Base-by-base conservation (phyloP, 352 stramenopile genomes). In the Phytophthora sojae region DNA sequence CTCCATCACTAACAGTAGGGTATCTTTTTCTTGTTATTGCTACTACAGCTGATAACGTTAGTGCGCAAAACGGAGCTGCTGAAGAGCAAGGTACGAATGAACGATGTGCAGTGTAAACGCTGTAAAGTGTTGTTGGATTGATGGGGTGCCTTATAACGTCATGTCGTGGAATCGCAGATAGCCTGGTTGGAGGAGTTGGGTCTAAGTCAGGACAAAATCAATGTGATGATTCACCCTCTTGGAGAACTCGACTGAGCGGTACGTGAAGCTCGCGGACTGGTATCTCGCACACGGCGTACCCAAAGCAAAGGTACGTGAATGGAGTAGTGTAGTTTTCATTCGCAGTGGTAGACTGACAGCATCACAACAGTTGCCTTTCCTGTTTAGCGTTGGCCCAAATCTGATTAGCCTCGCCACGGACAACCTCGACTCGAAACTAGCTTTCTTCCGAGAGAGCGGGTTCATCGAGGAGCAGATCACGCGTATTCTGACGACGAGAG, bases 131-230 rank as follows among this genome's bases (percentile, higher is more conserved):
- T 21, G 5, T 14, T 57, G 26, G n/a, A 7, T 35, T 23, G 14
- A 17, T 44, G 51, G 15, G 14, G 12, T 3, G 1, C 14, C n/a
- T 39, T 21, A 26, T 1, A 14, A 57, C 25, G 32, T 7, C 26
- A 8, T 30, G 4, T 57, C 14, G 0, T 42, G 35, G 12, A 11
- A 29, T 35, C 23, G 25, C 26, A 67, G 61, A 56, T 67, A 19
- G 17, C 37, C 11, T 67, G 51, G 50, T 49, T 67, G 17, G 11
- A n/a, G 7, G 11, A 61, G 1, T 14, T 67, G 6, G 61, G 61
- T 7, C 51, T 67, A 8, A 61, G 61, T 26, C 25, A 67, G 25
- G 51, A 54, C 5, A 59, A 66, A 17, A 59, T 66, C 49, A 66
- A 66, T 42, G 25, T 4, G 15, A 47, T 45, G 3, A 66, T 66